These are phyloP conservation scores for Uromyces viciae-fabae DNA, from an alignment of 1,284 basidiomycete genomes.

Conservation along the genomic window DNA sequence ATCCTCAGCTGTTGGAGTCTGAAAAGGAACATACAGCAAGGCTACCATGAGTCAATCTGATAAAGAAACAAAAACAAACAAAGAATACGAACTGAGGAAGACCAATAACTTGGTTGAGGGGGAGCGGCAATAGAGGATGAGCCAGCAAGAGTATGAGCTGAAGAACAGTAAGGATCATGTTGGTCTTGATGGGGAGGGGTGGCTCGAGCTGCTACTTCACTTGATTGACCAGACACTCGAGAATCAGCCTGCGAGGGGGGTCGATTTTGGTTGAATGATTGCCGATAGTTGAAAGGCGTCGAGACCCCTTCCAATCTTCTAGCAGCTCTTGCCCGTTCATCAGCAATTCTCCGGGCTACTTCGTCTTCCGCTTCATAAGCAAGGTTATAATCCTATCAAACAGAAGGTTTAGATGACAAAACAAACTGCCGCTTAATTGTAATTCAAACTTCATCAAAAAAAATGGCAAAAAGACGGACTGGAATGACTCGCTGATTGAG, in stretches of 20 bases:
- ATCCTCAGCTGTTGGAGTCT: conserved; percentile 38
- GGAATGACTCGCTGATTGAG: conserved; percentile 30
- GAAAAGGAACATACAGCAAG: not conserved
- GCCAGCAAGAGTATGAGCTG: not conserved
- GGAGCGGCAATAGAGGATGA: not conserved
- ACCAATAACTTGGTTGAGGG: conserved; percentile 43
- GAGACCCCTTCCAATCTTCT: conserved; percentile 42
- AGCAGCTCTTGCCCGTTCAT: conserved; percentile 43
- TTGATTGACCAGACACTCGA: not conserved
- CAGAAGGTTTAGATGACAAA: not conserved
- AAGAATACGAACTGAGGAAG: conserved; percentile 27
- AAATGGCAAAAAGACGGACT: conserved; percentile 13
- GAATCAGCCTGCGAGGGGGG: not conserved
- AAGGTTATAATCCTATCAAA: conserved; percentile 40
- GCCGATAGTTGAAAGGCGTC: conserved; percentile 33
- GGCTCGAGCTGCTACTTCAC: not conserved
- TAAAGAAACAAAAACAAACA: not conserved
- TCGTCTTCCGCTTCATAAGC: conserved; percentile 44
- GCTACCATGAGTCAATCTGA: not conserved
- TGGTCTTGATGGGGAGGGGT: conserved; percentile 30
- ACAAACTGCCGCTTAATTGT: not conserved
- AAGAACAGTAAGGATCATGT: not conserved
- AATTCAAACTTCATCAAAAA: not conserved
- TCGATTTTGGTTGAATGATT: not conserved
- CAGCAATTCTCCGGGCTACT: conserved; percentile 36